These are phyloP conservation scores for Scheffersomyces insectosa DNA, from an alignment of 1,139 yeast species.

Conservation along the genomic window DNA sequence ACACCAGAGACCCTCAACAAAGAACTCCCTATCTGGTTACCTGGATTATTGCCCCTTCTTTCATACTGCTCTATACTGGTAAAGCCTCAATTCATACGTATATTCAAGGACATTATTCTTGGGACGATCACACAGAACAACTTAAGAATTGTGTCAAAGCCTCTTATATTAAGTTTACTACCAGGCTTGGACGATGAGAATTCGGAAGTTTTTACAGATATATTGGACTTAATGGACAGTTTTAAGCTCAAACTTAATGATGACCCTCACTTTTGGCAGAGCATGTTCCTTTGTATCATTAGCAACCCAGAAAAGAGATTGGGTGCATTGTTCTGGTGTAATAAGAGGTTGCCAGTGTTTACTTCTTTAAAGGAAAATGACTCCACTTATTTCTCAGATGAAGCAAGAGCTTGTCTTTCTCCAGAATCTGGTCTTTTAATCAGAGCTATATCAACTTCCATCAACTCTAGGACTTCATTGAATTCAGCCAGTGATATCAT, in stretches of 20 bases:
- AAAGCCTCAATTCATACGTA: constrained; percentile 68
- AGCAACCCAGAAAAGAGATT: constrained; percentile 75
- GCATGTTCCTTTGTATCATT: constrained; percentile 71
- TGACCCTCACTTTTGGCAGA: constrained; percentile 84
- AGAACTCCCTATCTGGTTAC: constrained; percentile 73
- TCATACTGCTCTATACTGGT: constrained; percentile 87
- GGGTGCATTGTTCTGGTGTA: constrained; percentile 83
- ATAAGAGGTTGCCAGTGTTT: constrained; percentile 61
- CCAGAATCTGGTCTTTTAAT: constrained; percentile 82
- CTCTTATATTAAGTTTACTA: constrained; percentile 70
- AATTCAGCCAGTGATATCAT: constrained; percentile 52
- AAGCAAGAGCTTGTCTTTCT: constrained; percentile 58
- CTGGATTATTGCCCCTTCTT: constrained; percentile 84
- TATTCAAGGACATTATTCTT: constrained; percentile 59
- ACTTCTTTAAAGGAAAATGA: constrained; percentile 15
- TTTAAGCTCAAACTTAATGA: constrained; percentile 61
- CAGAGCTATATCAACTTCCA: constrained; percentile 70
- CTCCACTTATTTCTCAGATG: constrained; percentile 40
- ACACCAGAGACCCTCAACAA: constrained; percentile 51
- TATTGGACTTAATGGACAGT: constrained; percentile 58
- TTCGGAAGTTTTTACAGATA: constrained; percentile 72
- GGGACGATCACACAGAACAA: constrained; percentile 46
- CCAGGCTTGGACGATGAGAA: constrained; percentile 94
- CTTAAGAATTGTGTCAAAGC: constrained; percentile 59
- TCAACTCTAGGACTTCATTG: constrained; percentile 43